A percentile compares a stretch with the other conserved stretches of the same genome.
Evolutionary conservation across 108 stramenopile genomes (phyloP).

Genomic region (Aurantiochytrium sp.): DNA sequence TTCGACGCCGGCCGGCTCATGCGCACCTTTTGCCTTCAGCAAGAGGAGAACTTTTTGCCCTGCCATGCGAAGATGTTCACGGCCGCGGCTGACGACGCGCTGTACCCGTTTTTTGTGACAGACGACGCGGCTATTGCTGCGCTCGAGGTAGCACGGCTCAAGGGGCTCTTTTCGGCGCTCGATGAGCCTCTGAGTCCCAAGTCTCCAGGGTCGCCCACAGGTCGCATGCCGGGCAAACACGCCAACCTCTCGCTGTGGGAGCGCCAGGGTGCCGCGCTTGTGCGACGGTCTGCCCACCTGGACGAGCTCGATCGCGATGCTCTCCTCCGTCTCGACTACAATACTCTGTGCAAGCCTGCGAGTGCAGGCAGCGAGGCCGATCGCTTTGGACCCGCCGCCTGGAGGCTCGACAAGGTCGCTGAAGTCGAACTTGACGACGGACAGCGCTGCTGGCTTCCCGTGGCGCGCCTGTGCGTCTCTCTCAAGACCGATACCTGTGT

Average conservation of each 20-base stretch:
- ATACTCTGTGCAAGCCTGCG: neutral
- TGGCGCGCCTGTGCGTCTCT: neutral
- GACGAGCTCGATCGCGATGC: neutral
- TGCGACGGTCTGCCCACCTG: neutral
- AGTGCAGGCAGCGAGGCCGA: neutral
- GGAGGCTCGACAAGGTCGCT: constrained; percentile 10
- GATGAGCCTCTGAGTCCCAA: neutral
- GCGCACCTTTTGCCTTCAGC: neutral
- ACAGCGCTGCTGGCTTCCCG: neutral
- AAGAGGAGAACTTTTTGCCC: neutral
- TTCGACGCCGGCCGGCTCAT: neutral
- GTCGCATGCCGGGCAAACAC: neutral
- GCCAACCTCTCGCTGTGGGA: neutral
- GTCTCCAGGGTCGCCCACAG: constrained; percentile 1
- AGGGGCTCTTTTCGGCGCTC: neutral
- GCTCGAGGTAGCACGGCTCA: neutral
- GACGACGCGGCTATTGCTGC: constrained; percentile 6
- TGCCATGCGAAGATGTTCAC: neutral
- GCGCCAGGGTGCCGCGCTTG: neutral
- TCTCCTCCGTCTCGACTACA: neutral
- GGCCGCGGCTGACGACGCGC: too few species aligned
- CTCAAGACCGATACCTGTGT: neutral
- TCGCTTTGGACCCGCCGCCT: neutral
- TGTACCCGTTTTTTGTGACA: neutral
- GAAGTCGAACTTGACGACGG: neutral